A percentile compares a stretch with the other conserved stretches of the same genome.
These are phyloP conservation scores for Neospermospora avenae DNA, from an alignment of 2,329 filamentous ascomycete species.

Conservation along the genomic window DNA sequence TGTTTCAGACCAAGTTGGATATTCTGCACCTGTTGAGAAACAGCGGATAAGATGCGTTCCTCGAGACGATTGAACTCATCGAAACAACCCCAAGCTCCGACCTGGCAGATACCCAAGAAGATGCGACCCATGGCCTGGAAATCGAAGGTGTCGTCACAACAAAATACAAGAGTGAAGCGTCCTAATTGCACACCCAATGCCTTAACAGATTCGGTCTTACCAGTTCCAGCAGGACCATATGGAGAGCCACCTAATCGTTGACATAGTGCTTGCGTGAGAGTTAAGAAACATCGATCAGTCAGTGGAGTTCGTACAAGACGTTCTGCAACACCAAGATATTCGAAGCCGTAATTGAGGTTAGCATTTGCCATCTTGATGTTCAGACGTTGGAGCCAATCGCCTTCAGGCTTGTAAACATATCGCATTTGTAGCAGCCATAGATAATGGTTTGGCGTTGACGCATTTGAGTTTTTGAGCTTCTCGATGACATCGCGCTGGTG, in stretches of 20 bases:
- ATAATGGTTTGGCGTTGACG: constrained; percentile 74
- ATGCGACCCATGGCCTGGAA: constrained; percentile 99
- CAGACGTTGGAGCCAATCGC: constrained; percentile 78
- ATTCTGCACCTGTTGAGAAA: constrained; percentile 99
- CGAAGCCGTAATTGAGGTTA: constrained; percentile 91
- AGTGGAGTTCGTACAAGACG: constrained; percentile 94
- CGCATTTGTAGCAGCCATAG: constrained; percentile 97
- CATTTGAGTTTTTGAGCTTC: constrained; percentile 74
- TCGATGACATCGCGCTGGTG: constrained; percentile 94
- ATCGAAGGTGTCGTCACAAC: constrained; percentile 98
- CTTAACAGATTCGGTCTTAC: constrained; percentile 99
- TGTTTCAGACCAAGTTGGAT: constrained; percentile 95
- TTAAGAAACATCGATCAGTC: constrained; percentile 97
- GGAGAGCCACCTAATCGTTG: constrained; percentile 95
- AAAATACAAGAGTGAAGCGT: constrained; percentile 97
- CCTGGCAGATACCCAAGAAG: constrained; percentile 97
- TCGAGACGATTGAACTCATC: constrained; percentile 99
- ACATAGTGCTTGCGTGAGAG: constrained; percentile 90
- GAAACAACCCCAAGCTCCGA: constrained; percentile 99
- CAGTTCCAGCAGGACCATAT: constrained; percentile 95
- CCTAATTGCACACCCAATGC: constrained; percentile 94
- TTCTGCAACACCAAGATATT: constrained; percentile 95
- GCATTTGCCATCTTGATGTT: constrained; percentile 97
- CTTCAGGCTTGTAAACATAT: constrained; percentile 80
- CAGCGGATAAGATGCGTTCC: constrained; percentile 93